Evolutionary conservation across 2,329 filamentous ascomycete genomes (phyloP), one percentile per base, ranked within the genome.

Genomic region (Aspergillus fischeri): DNA sequence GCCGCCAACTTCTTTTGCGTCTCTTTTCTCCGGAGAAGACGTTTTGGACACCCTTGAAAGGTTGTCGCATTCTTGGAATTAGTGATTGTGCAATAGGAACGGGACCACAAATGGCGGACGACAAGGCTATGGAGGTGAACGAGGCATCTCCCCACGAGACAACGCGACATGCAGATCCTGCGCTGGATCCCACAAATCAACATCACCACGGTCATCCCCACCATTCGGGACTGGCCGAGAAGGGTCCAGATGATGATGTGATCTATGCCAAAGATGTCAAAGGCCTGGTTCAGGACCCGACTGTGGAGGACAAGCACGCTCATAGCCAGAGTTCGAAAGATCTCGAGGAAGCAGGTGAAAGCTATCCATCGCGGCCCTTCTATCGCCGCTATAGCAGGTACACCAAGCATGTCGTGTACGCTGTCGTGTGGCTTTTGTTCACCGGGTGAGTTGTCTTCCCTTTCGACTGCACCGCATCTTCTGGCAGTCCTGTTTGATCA

Each of bases 351-450:
- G 69, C 75, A 35, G 73, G 67, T 55, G 69, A 63, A 54, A 67
- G 32, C 51, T 67, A 61, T 62, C 73, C 69, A 49, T 71, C 62
- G 49, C 61, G 71, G 59, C 54, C 63, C 45, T 69, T 65, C 63
- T 57, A 65, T 54, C 68, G 62, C 45, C 54, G 45, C 14, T 57
- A 62, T 42, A 25, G 57, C 20, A 72, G 68, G 53, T 69, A 73
- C 38, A 60, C 59, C 64, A 61, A 63, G 42, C 68, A 64, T 69
- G 61, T 79, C 48, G 68, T 77, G 49, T 82, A 85, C 70, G 60
- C 79, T 35, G 66, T 72, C 49, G 73, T 81, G 53, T 82, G 73
- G 75, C 60, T 78, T 21, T 59, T 83, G 54, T 82, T 83, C 66
- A 83, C 81, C 52, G 81, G 80, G 81, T 83, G 73, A 72, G 77